phyloP scores from a whole-genome alignment of 2,329 filamentous ascomycete genomes.

The Rosellinia necatrix region DNA sequence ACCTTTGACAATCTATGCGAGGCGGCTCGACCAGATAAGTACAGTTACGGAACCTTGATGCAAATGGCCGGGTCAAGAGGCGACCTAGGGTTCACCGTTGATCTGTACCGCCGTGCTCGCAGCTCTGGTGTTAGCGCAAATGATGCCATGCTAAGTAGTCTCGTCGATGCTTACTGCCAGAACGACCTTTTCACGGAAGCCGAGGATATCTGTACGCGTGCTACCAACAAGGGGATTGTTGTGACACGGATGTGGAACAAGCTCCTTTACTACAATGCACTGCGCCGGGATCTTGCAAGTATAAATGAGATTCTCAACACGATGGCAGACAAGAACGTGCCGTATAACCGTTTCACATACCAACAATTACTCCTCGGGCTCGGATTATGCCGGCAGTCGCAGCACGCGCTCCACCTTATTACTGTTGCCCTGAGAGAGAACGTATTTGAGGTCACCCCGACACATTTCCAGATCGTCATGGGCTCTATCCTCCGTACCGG shows the following conservation, averaged over 20 bases:
- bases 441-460: conserved; percentile 50
- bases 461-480: conserved; percentile 61
- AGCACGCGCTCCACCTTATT: conserved; percentile 55
- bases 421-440: conserved; percentile 49
- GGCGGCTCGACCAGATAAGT: conserved; percentile 58
- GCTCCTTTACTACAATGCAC: conserved; percentile 71
- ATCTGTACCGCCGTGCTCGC: conserved; percentile 67
- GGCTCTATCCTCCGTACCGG: conserved; percentile 52
- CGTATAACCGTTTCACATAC: conserved; percentile 57
- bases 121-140: conserved; percentile 55
- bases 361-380: conserved; percentile 55
- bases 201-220: conserved; percentile 61
- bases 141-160: conserved; percentile 62
- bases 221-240: conserved; percentile 55
- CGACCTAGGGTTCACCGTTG: conserved; percentile 71
- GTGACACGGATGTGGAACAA: conserved; percentile 77
- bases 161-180: conserved; percentile 71
- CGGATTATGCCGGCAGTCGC: conserved; percentile 53
- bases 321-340: conserved; percentile 54
- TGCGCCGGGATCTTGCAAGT: conserved; percentile 57
- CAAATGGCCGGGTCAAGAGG: conserved; percentile 71
- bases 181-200: conserved; percentile 60
- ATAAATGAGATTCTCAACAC: conserved; percentile 53
- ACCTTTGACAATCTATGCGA: conserved; percentile 65
- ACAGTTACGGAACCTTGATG: conserved; percentile 76